Evolutionary conservation across 108 stramenopile genomes (phyloP), one percentile per base, ranked within the genome.

Genomic region (Discostella stelligeroides): DNA sequence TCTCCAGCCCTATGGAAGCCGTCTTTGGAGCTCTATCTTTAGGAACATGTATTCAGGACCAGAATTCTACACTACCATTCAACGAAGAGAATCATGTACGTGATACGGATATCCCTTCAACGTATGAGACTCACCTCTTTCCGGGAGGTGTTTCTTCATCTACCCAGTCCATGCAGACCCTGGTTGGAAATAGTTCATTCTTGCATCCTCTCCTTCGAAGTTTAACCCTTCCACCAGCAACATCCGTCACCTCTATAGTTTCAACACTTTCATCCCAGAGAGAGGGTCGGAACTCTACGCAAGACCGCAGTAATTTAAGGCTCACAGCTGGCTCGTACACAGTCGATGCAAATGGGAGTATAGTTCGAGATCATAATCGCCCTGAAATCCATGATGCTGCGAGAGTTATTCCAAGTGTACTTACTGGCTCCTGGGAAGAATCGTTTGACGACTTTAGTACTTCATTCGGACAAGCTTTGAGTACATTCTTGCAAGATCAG

Each of bases 61-160:
- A 34, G 5, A 6, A 6, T 64, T 92, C 83, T 34, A 76, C 84
- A 68, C 20, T 80, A 7, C 58, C 50, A 10, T 10, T 45, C 17
- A 40, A 49, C 55, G 76, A 70, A 60, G 39, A 49, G 11, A 63
- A 83, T 46, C 57, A 61, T 30, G 50, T 60, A 23, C 15, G 21
- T 41, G 53, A 67, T 14, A 46, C 42, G 25, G 51, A 67, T 7
- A 59, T 34, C 38, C 60, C 72, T 60, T 72, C 82, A 28, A 66
- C 75, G 62, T 61, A 73, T 47, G 86, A 86, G 41, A 75, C 78
- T 25, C 83, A 87, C 41, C 82, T 94, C 10, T 94, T 94, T 49
- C 92, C 92, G 14, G 87, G 83, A 39, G 92, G 92, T 17, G 74
- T 89, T 17, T 82, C 85, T 4, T 76, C 87, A n/a, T 85, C 85